Evolutionary conservation across 257 asterid species (phyloP).

Genomic region (Solanum bulbocastanum): DNA sequence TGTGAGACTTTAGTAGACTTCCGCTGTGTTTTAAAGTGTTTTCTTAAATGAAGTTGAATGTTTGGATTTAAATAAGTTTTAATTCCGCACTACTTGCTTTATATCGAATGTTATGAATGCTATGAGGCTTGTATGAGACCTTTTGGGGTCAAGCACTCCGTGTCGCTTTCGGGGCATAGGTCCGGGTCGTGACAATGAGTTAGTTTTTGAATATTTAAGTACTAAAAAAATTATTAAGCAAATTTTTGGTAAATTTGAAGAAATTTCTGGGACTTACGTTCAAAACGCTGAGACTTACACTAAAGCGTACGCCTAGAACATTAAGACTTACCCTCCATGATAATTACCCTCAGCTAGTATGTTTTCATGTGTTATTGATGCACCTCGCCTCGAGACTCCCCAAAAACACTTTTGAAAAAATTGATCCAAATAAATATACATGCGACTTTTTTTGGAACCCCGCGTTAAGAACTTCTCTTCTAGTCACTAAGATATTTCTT

Average conservation of each 20-base stretch:
- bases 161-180: no score
- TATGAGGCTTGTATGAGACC: no score
- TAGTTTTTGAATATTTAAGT: background rate
- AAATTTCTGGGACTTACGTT: background rate
- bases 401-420: background rate
- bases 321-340: background rate
- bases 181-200: background rate
- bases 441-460: background rate
- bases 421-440: background rate
- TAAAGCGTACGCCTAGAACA: background rate
- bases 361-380: background rate
- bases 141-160: no score
- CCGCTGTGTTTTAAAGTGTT: no score
- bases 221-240: background rate
- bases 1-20: no score
- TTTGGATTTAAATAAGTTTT: no score
- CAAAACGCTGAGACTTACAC: background rate
- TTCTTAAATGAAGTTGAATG: no score
- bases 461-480: background rate
- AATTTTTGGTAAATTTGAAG: background rate
- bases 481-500: background rate
- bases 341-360: background rate
- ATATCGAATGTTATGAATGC: no score
- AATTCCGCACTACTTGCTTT: no score
- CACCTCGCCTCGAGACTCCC: background rate